Conservation (phyloP, 1,139 yeast species). For the Debaryomyces fabryi region DNA sequence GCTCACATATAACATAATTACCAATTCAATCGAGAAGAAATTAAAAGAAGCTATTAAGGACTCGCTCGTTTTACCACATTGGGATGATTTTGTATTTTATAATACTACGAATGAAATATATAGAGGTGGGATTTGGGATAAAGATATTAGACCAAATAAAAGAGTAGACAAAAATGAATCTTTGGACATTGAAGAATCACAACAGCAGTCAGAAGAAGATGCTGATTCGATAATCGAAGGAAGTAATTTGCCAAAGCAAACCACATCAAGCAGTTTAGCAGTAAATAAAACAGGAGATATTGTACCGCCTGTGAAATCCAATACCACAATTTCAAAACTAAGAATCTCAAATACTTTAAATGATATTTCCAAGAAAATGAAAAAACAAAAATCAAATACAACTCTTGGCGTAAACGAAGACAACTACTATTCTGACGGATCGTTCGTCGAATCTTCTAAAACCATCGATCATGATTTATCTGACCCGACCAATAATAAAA, state of each 20-base stretch:
- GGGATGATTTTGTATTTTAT: conserved; percentile 84
- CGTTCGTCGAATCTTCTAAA: conserved; percentile 19
- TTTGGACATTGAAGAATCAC: not conserved
- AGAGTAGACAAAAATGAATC: conserved; percentile 1
- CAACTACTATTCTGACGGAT: conserved; percentile 33
- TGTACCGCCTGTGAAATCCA: not conserved
- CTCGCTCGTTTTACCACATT: conserved; percentile 78
- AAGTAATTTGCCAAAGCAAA: not conserved
- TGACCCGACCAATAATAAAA: conserved; percentile 5
- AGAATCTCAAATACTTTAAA: conserved; percentile 31
- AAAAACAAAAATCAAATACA: conserved; percentile 31
- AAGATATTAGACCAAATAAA: conserved; percentile 24
- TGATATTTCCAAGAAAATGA: conserved; percentile 39
- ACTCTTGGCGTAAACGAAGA: conserved; percentile 31
- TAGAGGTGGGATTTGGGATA: conserved; percentile 93
- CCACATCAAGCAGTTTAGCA: not conserved
- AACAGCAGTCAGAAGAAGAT: not conserved
- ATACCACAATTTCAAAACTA: conserved; percentile 12
- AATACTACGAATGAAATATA: conserved; percentile 66
- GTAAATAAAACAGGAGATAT: not conserved
- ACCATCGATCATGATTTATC: conserved; percentile 7
- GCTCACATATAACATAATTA: conserved; percentile 73
- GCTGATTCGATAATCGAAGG: conserved; percentile 6
- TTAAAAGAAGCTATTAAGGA: conserved; percentile 80
- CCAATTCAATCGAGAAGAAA: conserved; percentile 76